Base-by-base conservation (phyloP, 306 rosid genomes). In the Chamaecrista fasciculata region DNA sequence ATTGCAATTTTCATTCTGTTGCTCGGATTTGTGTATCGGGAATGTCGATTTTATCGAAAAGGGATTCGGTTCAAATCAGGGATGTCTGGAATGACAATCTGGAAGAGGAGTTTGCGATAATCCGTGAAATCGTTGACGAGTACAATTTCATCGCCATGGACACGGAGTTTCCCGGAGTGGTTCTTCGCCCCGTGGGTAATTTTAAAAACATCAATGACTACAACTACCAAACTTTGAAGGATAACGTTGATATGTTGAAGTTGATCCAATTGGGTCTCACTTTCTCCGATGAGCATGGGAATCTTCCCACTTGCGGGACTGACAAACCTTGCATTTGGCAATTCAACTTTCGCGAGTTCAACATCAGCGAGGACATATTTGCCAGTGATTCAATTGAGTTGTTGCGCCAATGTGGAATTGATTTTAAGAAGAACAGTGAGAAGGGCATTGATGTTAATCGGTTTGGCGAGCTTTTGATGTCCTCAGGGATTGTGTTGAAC, bases 231-330 rank as follows among this genome's bases (percentile, higher is more conserved):
- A 86, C 92, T 12, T 77, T 86, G 78, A 86, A 80, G 44, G 85
- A 82, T 59, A 86, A 86, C 62, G 92, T 86, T 46, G 87, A 84
- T 14, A 86, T 79, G 84, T 77, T 86, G 89, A 84, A 84, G 58
- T 76, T 84, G 85, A 86, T 86, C 76, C 92, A 86, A 9, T 59
- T 84, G 80, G 92, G 92, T 51, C 85, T 86, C 72, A 84, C 92
- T 14, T 84, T 86, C 79, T 86, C 87, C 0, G 87, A 86, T 2
- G 85, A 65, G 77, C 44, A 77, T 19, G 92, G 89, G 8, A 82
- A 86, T 42, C 84, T 86, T 26, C 92, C 92, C 3, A 66, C 85
- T 23, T 81, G 86, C 19, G 89, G 82, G 1, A 81, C 89, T 3
- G 89, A 86, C 52, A 74, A 65, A 60, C 75, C 55, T 21, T 86